Evolutionary conservation across 257 asterid genomes (phyloP).

Genomic region (Misopates orontium): DNA sequence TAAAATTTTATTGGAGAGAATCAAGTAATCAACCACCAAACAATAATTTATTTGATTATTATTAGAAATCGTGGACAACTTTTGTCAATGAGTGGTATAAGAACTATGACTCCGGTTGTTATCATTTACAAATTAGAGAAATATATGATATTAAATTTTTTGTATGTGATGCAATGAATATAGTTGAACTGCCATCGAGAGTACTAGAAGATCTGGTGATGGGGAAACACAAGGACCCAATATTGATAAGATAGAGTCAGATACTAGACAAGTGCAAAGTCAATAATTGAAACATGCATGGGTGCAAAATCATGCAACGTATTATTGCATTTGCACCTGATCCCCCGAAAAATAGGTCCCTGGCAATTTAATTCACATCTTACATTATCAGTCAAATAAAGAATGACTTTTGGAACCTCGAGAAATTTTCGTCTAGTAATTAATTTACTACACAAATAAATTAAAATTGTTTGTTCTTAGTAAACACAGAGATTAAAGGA

Average conservation of each 20-base stretch:
- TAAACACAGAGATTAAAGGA: no score
- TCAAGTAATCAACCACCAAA: slow-evolving; percentile 18
- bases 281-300: slow-evolving; percentile 28
- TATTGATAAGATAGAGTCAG: slow-evolving; percentile 12
- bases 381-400: no score
- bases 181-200: slow-evolving; percentile 22
- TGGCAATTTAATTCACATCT: neutral
- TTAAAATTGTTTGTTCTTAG: no score
- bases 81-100: neutral
- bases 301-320: slow-evolving; percentile 9
- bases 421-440: no score
- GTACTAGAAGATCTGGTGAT: neutral
- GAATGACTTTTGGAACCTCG: no score
- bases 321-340: neutral
- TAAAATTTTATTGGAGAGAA: slow-evolving; percentile 13
- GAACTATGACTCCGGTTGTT: neutral
- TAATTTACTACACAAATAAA: no score
- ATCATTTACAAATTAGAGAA: neutral
- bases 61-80: slow-evolving; percentile 9
- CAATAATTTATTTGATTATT: neutral
- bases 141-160: neutral
- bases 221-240: slow-evolving; percentile 10
- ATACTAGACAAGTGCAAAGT: neutral
- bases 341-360: neutral
- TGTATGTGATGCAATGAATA: neutral